Percentiles rank a stretch among this genome's conserved stretches.
Conservation (phyloP, 352 stramenopile species). For the Phytophthora tentaculata region DNA sequence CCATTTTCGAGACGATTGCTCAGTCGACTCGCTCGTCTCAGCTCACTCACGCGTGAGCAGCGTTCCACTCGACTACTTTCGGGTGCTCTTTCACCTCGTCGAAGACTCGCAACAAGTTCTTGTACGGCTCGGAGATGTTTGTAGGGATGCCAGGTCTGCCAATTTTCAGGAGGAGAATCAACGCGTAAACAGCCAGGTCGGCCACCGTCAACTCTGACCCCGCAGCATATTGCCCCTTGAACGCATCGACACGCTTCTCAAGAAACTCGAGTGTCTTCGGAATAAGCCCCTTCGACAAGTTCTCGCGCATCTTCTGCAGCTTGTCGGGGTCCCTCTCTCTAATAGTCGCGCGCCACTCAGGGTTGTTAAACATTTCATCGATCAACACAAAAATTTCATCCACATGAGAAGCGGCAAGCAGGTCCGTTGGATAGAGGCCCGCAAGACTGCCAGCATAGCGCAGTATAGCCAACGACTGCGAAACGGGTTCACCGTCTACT, state of each 20-base stretch:
- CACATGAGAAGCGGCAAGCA: constrained; percentile 36
- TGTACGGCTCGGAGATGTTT: constrained; percentile 37
- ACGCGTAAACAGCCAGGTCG: constrained; percentile 50
- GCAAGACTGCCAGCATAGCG: constrained; percentile 62
- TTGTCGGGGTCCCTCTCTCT: constrained; percentile 31
- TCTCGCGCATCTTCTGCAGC: constrained; percentile 43
- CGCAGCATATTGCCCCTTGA: constrained; percentile 30
- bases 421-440: constrained; percentile 46
- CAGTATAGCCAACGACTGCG: constrained; percentile 57
- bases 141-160: constrained; percentile 31
- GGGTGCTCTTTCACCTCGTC: constrained; percentile 37
- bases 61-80: constrained; percentile 45
- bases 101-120: constrained; percentile 33
- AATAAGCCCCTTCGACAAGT: constrained; percentile 36
- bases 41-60: constrained; percentile 11
- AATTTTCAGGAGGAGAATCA: constrained; percentile 35
- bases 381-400: constrained; percentile 50
- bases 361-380: constrained; percentile 42
- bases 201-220: constrained; percentile 42
- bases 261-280: constrained; percentile 40
- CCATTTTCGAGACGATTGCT: not conserved
- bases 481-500: constrained; percentile 48
- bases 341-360: constrained; percentile 12
- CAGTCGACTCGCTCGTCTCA: not conserved
- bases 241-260: constrained; percentile 43